Percentiles rank a stretch among this genome's conserved stretches.
Conservation (phyloP, 176 grass and related monocot species). For the Musa itinerans region DNA sequence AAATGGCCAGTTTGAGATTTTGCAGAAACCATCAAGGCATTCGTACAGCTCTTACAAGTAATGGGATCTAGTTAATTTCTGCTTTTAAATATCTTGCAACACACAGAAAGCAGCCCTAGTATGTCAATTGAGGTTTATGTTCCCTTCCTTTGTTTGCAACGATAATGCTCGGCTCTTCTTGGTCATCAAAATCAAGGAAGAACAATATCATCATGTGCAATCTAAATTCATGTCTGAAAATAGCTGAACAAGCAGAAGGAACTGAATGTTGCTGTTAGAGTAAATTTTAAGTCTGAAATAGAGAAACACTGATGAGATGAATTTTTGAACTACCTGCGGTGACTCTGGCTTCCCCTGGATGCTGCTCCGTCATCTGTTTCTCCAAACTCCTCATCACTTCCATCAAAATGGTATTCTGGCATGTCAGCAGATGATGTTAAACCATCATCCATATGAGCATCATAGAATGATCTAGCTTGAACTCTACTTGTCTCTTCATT, state of each 20-base stretch:
- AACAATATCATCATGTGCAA: too few relatives aligned
- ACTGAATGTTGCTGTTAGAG: background rate
- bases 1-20: too few relatives aligned
- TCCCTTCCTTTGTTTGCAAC: background rate
- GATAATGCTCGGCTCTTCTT: too few relatives aligned
- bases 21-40: too few relatives aligned
- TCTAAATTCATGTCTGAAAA: too few relatives aligned
- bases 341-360: background rate
- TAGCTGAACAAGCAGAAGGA: background rate
- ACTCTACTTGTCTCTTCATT: slow-evolving; percentile 5
- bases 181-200: too few relatives aligned
- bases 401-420: slow-evolving; percentile 2
- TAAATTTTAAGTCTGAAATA: background rate
- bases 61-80: too few relatives aligned
- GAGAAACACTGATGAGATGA: background rate
- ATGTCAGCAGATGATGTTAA: slow-evolving; percentile 9
- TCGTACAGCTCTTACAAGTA: too few relatives aligned
- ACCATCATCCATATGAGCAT: slow-evolving; percentile 13
- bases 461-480: background rate
- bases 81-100: too few relatives aligned
- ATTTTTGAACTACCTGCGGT: slow-evolving; percentile 9
- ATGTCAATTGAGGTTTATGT: background rate
- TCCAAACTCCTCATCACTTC: slow-evolving; percentile 15
- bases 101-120: too few relatives aligned
- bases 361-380: background rate